Evolutionary conservation across 2,329 filamentous ascomycete genomes (phyloP).

Genomic region (Geosmithia flava): DNA sequence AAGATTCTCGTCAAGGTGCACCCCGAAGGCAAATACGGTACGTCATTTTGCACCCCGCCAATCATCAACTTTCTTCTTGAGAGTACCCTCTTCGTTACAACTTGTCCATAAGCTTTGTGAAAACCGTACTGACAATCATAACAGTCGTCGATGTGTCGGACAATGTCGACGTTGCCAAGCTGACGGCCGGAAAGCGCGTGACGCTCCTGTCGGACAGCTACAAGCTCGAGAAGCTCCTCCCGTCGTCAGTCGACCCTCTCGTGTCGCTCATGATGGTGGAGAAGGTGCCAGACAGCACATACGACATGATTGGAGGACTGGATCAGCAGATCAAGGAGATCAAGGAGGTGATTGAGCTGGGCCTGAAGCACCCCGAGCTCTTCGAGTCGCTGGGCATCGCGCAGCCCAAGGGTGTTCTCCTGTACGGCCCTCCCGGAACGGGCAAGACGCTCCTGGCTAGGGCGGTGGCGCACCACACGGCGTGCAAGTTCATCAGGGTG

Average conservation of each 20-base stretch:
- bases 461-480: conserved; percentile 95
- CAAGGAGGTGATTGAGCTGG: conserved; percentile 98
- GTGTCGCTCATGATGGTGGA: conserved; percentile 99
- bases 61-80: background rate
- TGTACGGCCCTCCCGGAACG: conserved; percentile 93
- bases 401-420: conserved; percentile 91
- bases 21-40: conserved; percentile 99
- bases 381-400: conserved; percentile 99
- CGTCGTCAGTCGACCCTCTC: conserved; percentile 93
- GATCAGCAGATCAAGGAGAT: conserved; percentile 99
- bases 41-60: conserved; percentile 14
- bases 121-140: background rate
- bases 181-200: conserved; percentile 94
- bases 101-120: too few relatives aligned
- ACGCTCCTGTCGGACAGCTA: conserved; percentile 94
- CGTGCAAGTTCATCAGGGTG: conserved; percentile 98
- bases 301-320: conserved; percentile 98
- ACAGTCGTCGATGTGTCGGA: conserved; percentile 92
- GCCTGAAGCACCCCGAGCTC: conserved; percentile 93
- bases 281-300: conserved; percentile 98
- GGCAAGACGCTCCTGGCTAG: conserved; percentile 92
- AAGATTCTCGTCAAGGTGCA: conserved; percentile 99
- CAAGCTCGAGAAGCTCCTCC: conserved; percentile 97
- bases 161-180: conserved; percentile 85
- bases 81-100: too few relatives aligned